phyloP scores from a whole-genome alignment of 306 rosid species.

The Coriaria nepalensis region DNA sequence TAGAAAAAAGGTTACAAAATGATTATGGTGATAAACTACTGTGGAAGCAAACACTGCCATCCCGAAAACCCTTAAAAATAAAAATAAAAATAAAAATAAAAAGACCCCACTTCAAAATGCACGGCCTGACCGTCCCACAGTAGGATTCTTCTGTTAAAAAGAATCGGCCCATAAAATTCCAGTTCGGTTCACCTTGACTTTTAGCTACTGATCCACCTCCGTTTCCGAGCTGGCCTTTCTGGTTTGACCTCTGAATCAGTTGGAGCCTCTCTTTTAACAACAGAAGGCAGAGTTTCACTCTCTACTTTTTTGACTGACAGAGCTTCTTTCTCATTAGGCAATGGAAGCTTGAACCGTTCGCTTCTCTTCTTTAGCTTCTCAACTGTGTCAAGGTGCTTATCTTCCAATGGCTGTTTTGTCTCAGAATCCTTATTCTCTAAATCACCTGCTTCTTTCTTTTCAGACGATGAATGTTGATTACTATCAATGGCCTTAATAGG shows the following conservation, averaged over 20 bases:
- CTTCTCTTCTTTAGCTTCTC: slow-evolving; percentile 98
- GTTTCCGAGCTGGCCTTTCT: slow-evolving; percentile 90
- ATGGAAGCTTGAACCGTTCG: slow-evolving; percentile 94
- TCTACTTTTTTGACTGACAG: slow-evolving; percentile 50
- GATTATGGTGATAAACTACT: slow-evolving; percentile 13
- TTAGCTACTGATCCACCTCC: slow-evolving; percentile 84
- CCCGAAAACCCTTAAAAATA: slow-evolving; percentile 28
- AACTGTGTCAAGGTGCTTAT: slow-evolving; percentile 73
- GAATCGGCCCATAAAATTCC: neutral
- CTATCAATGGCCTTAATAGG: slow-evolving; percentile 32
- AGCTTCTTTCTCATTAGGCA: slow-evolving; percentile 90
- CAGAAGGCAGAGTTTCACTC: slow-evolving; percentile 53
- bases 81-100: neutral
- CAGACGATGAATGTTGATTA: slow-evolving; percentile 36
- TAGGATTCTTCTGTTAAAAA: slow-evolving; percentile 19
- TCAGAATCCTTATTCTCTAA: slow-evolving; percentile 45
- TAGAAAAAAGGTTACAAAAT: slow-evolving; percentile 35
- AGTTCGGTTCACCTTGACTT: neutral
- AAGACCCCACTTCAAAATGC: slow-evolving; percentile 9
- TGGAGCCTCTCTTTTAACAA: slow-evolving; percentile 46
- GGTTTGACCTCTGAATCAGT: slow-evolving; percentile 62
- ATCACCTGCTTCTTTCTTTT: slow-evolving; percentile 54
- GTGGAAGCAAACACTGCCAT: slow-evolving; percentile 24
- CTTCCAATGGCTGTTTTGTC: slow-evolving; percentile 45
- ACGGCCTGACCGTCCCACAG: slow-evolving; percentile 11